Conservation (phyloP, 352 stramenopile species). For the Plasmopara viticola region DNA sequence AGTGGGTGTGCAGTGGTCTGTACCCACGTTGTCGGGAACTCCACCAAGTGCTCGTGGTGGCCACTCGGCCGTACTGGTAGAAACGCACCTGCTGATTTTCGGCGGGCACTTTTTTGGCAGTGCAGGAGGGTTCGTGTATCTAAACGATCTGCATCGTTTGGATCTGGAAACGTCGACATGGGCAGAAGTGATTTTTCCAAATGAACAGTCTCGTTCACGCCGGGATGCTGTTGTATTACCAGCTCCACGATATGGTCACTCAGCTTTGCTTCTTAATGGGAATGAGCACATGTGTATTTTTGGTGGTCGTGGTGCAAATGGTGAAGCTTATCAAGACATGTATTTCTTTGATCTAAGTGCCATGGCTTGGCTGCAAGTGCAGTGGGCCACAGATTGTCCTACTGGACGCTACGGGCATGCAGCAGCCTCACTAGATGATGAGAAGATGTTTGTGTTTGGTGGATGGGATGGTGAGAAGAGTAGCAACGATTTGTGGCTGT, state of each 20-base stretch:
- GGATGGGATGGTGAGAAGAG: constrained; percentile 80
- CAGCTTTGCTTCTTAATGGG: constrained; percentile 59
- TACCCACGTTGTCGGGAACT: constrained; percentile 45
- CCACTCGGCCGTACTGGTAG: constrained; percentile 64
- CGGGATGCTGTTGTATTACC: constrained; percentile 35
- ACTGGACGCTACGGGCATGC: constrained; percentile 67
- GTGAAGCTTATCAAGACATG: constrained; percentile 77
- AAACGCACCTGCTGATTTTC: constrained; percentile 84
- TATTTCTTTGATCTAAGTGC: constrained; percentile 81
- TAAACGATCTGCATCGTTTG: constrained; percentile 87
- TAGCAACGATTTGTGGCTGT: constrained; percentile 71
- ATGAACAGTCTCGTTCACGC: constrained; percentile 14
- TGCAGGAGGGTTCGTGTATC: constrained; percentile 79
- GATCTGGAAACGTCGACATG: constrained; percentile 78
- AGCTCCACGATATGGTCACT: constrained; percentile 81
- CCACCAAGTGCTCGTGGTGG: constrained; percentile 54
- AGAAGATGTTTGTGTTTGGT: constrained; percentile 82
- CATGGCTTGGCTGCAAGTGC: constrained; percentile 81
- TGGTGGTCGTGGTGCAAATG: constrained; percentile 44
- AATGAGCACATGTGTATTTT: constrained; percentile 74
- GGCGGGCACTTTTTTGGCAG: constrained; percentile 86
- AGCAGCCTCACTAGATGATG: constrained; percentile 51
- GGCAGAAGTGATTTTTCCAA: constrained; percentile 52
- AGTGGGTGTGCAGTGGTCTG: constrained; percentile 58
- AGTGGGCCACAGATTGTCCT: constrained; percentile 80